Conservation (phyloP, 768 basidiomycete species). For the Russula brevipes region DNA sequence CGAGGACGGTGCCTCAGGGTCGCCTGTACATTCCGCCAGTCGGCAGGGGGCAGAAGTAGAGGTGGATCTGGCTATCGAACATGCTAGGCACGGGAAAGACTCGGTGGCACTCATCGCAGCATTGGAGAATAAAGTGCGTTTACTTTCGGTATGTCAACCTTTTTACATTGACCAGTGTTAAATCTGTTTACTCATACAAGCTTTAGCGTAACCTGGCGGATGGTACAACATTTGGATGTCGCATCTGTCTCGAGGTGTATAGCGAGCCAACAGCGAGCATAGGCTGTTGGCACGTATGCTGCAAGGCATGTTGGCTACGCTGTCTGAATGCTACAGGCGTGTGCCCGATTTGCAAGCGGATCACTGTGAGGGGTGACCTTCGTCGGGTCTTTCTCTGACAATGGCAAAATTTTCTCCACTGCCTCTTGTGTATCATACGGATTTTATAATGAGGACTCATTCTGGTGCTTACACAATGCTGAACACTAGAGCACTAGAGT, state of each 20-base stretch:
- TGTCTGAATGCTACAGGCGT: conserved; percentile 77
- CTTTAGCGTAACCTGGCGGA: conserved; percentile 4
- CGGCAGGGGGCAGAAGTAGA: conserved; percentile 32
- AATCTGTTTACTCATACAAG: neutral
- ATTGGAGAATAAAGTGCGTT: conserved; percentile 56
- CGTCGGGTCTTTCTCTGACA: conserved; percentile 65
- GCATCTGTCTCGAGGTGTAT: conserved; percentile 77
- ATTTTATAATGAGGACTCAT: neutral
- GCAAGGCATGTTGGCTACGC: conserved; percentile 77
- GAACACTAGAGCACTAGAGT: neutral
- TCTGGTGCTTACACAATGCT: neutral
- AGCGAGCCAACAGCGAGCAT: conserved; percentile 74
- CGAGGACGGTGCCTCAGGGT: neutral
- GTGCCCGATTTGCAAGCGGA: conserved; percentile 85
- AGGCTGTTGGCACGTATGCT: conserved; percentile 86
- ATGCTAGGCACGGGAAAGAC: conserved; percentile 43
- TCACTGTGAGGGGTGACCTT: conserved; percentile 70
- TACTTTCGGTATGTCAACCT: conserved; percentile 31
- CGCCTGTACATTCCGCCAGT: conserved; percentile 6
- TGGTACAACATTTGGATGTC: conserved; percentile 44
- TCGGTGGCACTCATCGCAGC: conserved; percentile 43
- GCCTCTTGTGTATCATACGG: neutral
- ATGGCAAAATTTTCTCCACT: neutral
- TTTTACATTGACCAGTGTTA: conserved; percentile 35
- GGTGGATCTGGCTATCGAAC: conserved; percentile 47